Conservation (phyloP, 2,329 filamentous ascomycete species). For the Curvularia verruculosa region DNA sequence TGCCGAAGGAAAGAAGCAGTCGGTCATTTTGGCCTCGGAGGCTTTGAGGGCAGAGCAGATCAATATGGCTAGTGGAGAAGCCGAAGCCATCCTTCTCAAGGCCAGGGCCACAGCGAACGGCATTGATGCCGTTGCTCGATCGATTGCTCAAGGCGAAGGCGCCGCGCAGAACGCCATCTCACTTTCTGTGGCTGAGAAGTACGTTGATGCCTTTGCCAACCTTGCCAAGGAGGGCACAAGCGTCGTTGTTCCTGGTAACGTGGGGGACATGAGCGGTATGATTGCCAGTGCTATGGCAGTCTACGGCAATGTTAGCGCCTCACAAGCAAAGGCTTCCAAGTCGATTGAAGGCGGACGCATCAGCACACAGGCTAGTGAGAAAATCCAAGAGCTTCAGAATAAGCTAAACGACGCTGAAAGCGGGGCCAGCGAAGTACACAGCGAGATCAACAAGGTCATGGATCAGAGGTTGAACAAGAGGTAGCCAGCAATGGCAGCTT, state of each 20-base stretch:
- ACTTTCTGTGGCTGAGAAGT: slow-evolving; percentile 92
- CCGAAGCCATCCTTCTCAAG: slow-evolving; percentile 87
- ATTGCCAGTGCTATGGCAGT: slow-evolving; percentile 95
- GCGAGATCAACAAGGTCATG: slow-evolving; percentile 45
- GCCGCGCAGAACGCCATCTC: slow-evolving; percentile 84
- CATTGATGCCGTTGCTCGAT: slow-evolving; percentile 81
- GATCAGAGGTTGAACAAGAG: slow-evolving; percentile 43
- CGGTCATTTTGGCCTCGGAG: slow-evolving; percentile 93
- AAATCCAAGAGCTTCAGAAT: slow-evolving; percentile 42
- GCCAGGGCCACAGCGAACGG: slow-evolving; percentile 84
- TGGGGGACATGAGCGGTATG: slow-evolving; percentile 95
- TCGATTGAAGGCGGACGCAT: slow-evolving; percentile 24
- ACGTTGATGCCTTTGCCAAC: slow-evolving; percentile 92
- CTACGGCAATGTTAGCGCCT: slow-evolving; percentile 88
- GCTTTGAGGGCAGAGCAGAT: slow-evolving; percentile 88
- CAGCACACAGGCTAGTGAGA: slow-evolving; percentile 32
- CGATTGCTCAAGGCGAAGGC: slow-evolving; percentile 74
- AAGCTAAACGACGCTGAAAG: slow-evolving; percentile 34
- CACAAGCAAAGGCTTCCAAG: slow-evolving; percentile 70
- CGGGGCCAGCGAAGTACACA: slow-evolving; percentile 31
- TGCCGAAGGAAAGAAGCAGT: slow-evolving; percentile 95
- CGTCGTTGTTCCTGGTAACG: slow-evolving; percentile 93
- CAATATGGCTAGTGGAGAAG: slow-evolving; percentile 90
- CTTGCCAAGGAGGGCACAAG: slow-evolving; percentile 94
- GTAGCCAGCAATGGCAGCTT: slow-evolving; percentile 14